Evolutionary conservation across 441 rosid species (phyloP), one percentile per base, ranked within the genome.

Genomic region (Hura crepitans): DNA sequence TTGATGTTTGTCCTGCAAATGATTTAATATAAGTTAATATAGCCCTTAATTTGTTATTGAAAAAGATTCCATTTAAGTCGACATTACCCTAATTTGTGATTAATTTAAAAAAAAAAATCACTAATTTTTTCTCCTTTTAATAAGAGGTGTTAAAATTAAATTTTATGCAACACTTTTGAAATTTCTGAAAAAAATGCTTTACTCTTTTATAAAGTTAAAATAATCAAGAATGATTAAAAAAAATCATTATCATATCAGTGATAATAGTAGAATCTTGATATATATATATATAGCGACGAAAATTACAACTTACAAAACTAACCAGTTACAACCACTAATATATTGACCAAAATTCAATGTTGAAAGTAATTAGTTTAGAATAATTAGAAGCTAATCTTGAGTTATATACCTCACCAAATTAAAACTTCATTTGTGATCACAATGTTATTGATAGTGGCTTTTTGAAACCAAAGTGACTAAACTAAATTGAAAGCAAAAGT

Each of bases 371-470:
- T 77, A 66, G 46, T 37, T 60, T 43, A 35, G 72, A 74, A 49
- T 49, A 72, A 74, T 64, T 23, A 30, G 61, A 54, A 72, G 68
- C 72, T 73, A 42, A 77, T 59, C 79, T 55, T 78, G 60, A 74
- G 67, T 51, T 69, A 60, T 62, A 55, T 71, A 54, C 45, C 60
- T 75, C 74, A 74, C 69, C 66, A 55, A 71, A 62, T 63, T 58
- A 70, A 25, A 10, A 31, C 5, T 54, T n/a, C 22, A 73, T 49
- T 30, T 62, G 47, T 50, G 15, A 56, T 45, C 17, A 30, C 15
- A 61, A 27, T 49, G 37, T 56, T 37, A 45, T 45, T 47, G 11
- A 51, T 23, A 30, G 49, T 39, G 33, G 31, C 31, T 47, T 12
- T 30, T 49, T 56, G 37, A 46, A 62, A 22, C 53, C 33, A 0